A percentile compares a stretch with the other conserved stretches of the same genome.
Evolutionary conservation across 257 asterid genomes (phyloP).

Genomic region (Dorcoceras hygrometricum): DNA sequence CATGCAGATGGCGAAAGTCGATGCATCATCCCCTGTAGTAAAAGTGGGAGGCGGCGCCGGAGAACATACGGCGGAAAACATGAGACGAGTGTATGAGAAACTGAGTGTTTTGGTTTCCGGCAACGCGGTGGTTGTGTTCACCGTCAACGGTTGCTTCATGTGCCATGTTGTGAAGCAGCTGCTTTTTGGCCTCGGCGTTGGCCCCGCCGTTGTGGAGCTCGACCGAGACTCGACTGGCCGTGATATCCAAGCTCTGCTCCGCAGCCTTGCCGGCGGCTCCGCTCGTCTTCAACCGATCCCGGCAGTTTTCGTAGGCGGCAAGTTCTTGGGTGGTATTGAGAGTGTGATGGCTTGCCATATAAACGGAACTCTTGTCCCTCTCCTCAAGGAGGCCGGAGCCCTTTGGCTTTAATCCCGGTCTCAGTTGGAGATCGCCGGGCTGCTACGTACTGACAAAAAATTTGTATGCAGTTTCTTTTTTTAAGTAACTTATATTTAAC

Average conservation of each 20-base stretch:
- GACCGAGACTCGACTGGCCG: conserved; percentile 58
- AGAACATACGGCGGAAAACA: conserved; percentile 23
- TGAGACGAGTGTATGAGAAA: conserved; percentile 52
- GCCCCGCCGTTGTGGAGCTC: conserved; percentile 74
- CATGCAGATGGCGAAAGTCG: conserved; percentile 57
- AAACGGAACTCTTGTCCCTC: conserved; percentile 79
- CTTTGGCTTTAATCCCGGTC: conserved; percentile 61
- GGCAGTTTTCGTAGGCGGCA: conserved; percentile 79
- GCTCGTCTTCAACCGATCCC: conserved; percentile 50
- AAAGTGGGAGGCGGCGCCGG: not conserved
- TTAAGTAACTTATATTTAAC: not conserved
- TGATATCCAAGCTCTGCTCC: conserved; percentile 50
- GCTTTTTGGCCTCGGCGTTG: conserved; percentile 81
- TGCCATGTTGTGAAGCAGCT: conserved; percentile 88
- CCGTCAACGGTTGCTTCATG: conserved; percentile 82
- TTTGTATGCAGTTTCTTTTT: not conserved
- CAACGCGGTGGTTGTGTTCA: conserved; percentile 82
- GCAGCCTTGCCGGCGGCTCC: conserved; percentile 33
- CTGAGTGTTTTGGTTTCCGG: conserved; percentile 47
- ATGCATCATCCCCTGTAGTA: conserved; percentile 26
- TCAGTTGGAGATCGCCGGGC: not conserved
- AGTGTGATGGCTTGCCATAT: conserved; percentile 79
- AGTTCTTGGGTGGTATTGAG: conserved; percentile 76
- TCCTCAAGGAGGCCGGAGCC: conserved; percentile 80
- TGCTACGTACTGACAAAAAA: no score